phyloP scores from a whole-genome alignment of 2,329 filamentous ascomycete genomes.

The Cordyceps sp. region DNA sequence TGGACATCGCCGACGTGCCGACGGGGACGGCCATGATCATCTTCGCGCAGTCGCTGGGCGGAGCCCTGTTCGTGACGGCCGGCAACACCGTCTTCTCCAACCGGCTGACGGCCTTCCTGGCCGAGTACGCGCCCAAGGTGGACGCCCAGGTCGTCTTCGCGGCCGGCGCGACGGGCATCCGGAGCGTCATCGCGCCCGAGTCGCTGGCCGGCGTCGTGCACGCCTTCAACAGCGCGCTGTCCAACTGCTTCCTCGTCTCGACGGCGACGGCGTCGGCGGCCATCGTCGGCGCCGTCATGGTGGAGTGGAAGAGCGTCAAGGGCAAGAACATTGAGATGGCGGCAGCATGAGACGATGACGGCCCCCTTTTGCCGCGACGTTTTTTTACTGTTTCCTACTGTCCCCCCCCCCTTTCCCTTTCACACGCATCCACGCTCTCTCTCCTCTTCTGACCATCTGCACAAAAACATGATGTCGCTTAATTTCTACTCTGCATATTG shows the following conservation, averaged over 20 bases:
- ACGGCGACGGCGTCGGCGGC: conserved; percentile 26
- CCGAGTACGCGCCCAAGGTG: conserved; percentile 16
- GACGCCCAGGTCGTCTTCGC: conserved; percentile 15
- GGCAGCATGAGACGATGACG: conserved; percentile 2
- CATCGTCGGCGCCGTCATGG: conserved; percentile 22
- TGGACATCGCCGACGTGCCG: conserved; percentile 29
- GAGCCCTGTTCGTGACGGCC: conserved; percentile 47
- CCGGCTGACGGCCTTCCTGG: conserved; percentile 21
- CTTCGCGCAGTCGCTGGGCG: conserved; percentile 50
- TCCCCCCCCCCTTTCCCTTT: no score
- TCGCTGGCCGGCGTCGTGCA: conserved; percentile 16
- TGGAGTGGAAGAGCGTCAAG: conserved; percentile 41
- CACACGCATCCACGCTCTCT: no score
- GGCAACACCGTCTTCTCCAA: conserved; percentile 48
- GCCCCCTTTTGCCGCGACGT: background rate
- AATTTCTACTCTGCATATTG: no score
- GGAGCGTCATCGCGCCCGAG: conserved; percentile 10
- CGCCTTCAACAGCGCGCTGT: conserved; percentile 28
- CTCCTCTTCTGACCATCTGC: no score
- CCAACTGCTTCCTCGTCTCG: conserved; percentile 23
- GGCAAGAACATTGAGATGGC: conserved; percentile 27
- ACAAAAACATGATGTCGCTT: no score
- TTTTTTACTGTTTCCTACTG: background rate
- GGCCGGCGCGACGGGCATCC: conserved; percentile 21
- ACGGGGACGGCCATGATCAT: conserved; percentile 33